Evolutionary conservation across 352 stramenopile species (phyloP).

Genomic region (Globisporangium yorkense): DNA sequence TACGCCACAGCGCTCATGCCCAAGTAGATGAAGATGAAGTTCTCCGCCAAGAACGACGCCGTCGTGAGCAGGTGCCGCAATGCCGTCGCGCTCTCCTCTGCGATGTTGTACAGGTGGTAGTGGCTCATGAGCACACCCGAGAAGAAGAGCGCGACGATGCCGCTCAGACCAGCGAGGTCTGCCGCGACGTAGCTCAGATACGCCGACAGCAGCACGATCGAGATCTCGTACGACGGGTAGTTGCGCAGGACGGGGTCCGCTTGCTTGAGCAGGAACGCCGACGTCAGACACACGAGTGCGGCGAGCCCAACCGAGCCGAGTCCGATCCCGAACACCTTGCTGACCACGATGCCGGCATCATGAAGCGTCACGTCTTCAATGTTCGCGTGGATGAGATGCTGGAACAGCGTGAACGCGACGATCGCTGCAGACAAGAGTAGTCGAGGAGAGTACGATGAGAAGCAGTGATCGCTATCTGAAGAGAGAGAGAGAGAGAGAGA

Average conservation of each 20-base stretch:
- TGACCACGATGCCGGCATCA: constrained; percentile 67
- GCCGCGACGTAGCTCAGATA: constrained; percentile 81
- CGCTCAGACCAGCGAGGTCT: constrained; percentile 73
- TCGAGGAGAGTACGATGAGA: too few species aligned
- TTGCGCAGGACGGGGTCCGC: constrained; percentile 62
- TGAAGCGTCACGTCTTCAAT: constrained; percentile 68
- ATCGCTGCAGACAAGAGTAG: constrained; percentile 37
- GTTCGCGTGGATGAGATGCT: constrained; percentile 69
- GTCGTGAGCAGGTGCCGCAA: constrained; percentile 78
- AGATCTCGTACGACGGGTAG: constrained; percentile 86
- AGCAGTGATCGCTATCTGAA: not conserved
- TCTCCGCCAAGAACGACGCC: constrained; percentile 77
- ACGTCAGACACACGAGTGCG: constrained; percentile 66
- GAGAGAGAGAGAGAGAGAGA: not conserved
- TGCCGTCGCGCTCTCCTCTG: constrained; percentile 66
- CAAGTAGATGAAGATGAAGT: constrained; percentile 87
- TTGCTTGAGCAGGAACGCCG: constrained; percentile 78
- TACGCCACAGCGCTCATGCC: constrained; percentile 82
- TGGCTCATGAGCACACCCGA: constrained; percentile 87
- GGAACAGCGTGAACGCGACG: constrained; percentile 78
- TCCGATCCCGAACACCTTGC: constrained; percentile 78
- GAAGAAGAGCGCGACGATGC: constrained; percentile 94
- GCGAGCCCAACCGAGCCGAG: constrained; percentile 75
- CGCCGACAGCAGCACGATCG: constrained; percentile 73
- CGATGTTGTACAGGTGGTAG: constrained; percentile 83